Percentiles rank a stretch among this genome's conserved stretches.
Evolutionary conservation across 176 grass and related monocot species (phyloP).

Genomic region (Hordeum marinum): DNA sequence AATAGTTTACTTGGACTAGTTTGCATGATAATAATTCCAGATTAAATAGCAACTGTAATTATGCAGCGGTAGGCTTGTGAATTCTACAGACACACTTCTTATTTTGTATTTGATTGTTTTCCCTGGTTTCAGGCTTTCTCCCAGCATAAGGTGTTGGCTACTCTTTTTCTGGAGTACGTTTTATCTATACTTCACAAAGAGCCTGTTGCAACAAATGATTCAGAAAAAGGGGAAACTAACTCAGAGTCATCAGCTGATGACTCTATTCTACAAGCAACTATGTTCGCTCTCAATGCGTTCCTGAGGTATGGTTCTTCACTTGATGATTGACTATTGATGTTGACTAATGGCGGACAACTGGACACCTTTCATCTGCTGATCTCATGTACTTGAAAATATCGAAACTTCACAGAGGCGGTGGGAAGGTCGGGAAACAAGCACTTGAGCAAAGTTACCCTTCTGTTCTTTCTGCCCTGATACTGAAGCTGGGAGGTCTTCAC

Average conservation of each 20-base stretch:
- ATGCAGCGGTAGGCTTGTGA: neutral
- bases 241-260: slow-evolving; percentile 64
- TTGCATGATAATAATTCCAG: slow-evolving; percentile 11
- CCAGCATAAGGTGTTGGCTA: slow-evolving; percentile 74
- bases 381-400: slow-evolving; percentile 33
- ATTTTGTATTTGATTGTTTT: slow-evolving; percentile 11
- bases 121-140: slow-evolving; percentile 67
- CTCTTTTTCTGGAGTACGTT: slow-evolving; percentile 75
- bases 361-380: slow-evolving; percentile 24
- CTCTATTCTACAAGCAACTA: slow-evolving; percentile 79
- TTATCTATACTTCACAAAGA: slow-evolving; percentile 84
- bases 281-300: slow-evolving; percentile 93
- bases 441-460: slow-evolving; percentile 92
- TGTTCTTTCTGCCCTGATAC: slow-evolving; percentile 77
- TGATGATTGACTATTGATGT: slow-evolving; percentile 22
- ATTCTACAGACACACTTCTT: slow-evolving; percentile 10
- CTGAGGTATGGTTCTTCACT: slow-evolving; percentile 54
- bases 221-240: slow-evolving; percentile 63
- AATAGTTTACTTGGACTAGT: neutral
- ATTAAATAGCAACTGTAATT: neutral
- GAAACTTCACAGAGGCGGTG: slow-evolving; percentile 67
- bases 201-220: slow-evolving; percentile 53
- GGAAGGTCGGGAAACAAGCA: slow-evolving; percentile 87
- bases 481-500: slow-evolving; percentile 92
- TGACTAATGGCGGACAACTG: neutral